Conservation (phyloP, 1,284 basidiomycete genomes). For the Irpex sp. region DNA sequence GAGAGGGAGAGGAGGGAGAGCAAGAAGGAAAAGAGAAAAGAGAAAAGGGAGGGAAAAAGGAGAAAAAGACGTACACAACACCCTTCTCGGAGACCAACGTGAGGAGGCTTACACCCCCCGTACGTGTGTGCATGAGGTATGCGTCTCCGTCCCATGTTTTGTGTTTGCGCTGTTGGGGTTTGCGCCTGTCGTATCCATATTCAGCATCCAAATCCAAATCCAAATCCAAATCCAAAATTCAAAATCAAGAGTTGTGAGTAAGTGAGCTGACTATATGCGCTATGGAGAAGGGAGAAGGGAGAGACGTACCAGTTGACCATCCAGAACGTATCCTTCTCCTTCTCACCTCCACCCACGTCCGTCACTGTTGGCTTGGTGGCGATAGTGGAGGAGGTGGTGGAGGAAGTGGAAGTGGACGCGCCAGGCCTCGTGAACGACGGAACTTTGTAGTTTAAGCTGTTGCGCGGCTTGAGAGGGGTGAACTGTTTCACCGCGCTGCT, state of each 20-base stretch:
- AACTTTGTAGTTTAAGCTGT: slow-evolving; percentile 22
- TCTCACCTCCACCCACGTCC: background rate
- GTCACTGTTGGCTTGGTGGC: no score
- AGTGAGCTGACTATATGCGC: background rate
- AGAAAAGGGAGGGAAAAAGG: background rate
- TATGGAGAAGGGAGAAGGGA: no score
- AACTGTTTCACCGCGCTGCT: slow-evolving; percentile 36
- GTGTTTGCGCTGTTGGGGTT: slow-evolving; percentile 73
- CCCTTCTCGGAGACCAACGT: slow-evolving; percentile 66
- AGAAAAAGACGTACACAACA: slow-evolving; percentile 44
- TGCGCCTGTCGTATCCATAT: slow-evolving; percentile 47
- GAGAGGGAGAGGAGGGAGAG: no score
- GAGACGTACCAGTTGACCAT: slow-evolving; percentile 63
- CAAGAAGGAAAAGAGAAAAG: slow-evolving; percentile 1
- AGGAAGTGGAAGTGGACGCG: no score
- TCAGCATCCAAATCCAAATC: background rate
- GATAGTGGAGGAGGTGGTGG: no score
- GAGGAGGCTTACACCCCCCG: slow-evolving; percentile 36
- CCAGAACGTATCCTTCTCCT: slow-evolving; percentile 33
- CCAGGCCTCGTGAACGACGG: slow-evolving; percentile 15
- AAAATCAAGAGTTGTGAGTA: no score
- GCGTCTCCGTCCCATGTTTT: slow-evolving; percentile 88
- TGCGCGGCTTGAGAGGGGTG: slow-evolving; percentile 34
- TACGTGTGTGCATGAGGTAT: slow-evolving; percentile 40
- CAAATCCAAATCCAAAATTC: no score